A percentile compares a stretch with the other conserved stretches of the same genome.
Evolutionary conservation across 2,329 filamentous ascomycete species (phyloP).

Genomic region (Ambrosiella cleistominuta): DNA sequence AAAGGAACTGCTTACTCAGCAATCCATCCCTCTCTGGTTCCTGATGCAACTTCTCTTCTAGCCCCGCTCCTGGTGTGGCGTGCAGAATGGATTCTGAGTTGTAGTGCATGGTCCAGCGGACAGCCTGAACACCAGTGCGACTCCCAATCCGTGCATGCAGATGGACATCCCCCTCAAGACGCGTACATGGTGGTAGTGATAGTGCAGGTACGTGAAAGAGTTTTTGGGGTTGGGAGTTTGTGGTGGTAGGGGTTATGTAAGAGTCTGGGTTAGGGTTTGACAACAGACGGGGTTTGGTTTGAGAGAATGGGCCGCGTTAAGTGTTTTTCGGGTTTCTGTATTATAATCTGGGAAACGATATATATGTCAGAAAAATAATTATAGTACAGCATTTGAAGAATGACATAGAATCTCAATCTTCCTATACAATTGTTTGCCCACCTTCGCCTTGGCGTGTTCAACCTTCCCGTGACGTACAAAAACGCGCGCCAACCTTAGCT

Average conservation of each 20-base stretch:
- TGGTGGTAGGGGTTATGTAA: not conserved
- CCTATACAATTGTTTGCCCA: no score
- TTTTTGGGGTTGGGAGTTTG: not conserved
- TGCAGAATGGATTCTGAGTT: not conserved
- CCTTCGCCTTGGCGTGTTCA: no score
- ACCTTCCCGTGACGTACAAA: not conserved
- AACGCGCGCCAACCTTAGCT: not conserved
- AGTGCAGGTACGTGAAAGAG: not conserved
- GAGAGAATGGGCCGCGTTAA: no score
- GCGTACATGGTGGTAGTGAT: not conserved
- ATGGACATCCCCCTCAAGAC: not conserved
- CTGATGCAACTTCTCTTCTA: not conserved
- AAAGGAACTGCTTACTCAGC: not conserved
- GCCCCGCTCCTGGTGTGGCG: no score
- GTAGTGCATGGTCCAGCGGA: not conserved
- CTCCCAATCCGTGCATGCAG: not conserved
- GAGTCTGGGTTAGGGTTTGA: not conserved
- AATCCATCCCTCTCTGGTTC: not conserved
- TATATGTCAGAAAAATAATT: no score
- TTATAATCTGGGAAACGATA: no score
- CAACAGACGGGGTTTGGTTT: no score
- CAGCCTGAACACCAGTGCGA: no score
- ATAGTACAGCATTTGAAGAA: no score
- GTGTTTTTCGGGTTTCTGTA: no score
- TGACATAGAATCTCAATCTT: no score